phyloP scores from a whole-genome alignment of 352 stramenopile genomes.

The Phytophthora pistaciae region DNA sequence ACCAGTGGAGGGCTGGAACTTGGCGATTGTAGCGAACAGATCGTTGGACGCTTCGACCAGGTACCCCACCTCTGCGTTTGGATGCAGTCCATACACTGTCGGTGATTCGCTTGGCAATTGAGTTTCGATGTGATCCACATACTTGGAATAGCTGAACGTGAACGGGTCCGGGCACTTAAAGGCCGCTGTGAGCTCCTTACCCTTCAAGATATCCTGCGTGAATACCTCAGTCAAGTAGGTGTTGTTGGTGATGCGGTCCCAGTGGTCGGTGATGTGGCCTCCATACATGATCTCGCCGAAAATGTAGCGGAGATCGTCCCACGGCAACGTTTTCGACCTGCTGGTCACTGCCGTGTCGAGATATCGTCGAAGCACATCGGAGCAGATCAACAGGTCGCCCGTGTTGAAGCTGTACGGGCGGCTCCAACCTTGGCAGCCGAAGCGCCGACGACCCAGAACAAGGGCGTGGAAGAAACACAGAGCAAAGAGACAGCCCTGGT shows the following conservation, averaged over 20 bases:
- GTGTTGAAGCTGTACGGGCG: slow-evolving; percentile 95
- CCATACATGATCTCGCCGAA: slow-evolving; percentile 95
- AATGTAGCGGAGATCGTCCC: slow-evolving; percentile 90
- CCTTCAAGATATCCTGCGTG: slow-evolving; percentile 62
- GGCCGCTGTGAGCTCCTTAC: slow-evolving; percentile 62
- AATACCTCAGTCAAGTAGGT: slow-evolving; percentile 76
- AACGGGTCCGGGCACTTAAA: slow-evolving; percentile 87
- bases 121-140: slow-evolving; percentile 87
- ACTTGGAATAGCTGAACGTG: slow-evolving; percentile 93
- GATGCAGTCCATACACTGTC: slow-evolving; percentile 76
- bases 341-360: slow-evolving; percentile 45
- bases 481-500: slow-evolving; percentile 94
- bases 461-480: slow-evolving; percentile 96
- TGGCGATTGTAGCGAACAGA: slow-evolving; percentile 89
- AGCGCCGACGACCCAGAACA: slow-evolving; percentile 90
- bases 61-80: slow-evolving; percentile 86
- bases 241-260: slow-evolving; percentile 88
- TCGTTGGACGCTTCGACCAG: slow-evolving; percentile 78
- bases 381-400: slow-evolving; percentile 94
- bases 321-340: slow-evolving; percentile 58
- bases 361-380: slow-evolving; percentile 80
- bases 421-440: slow-evolving; percentile 94
- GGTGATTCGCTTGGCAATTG: slow-evolving; percentile 75
- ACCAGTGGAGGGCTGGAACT: slow-evolving; percentile 85
- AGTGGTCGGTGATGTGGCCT: slow-evolving; percentile 87